Evolutionary conservation across 148 eudicot genomes (phyloP).

Genomic region (Fagopyrum esculentum): DNA sequence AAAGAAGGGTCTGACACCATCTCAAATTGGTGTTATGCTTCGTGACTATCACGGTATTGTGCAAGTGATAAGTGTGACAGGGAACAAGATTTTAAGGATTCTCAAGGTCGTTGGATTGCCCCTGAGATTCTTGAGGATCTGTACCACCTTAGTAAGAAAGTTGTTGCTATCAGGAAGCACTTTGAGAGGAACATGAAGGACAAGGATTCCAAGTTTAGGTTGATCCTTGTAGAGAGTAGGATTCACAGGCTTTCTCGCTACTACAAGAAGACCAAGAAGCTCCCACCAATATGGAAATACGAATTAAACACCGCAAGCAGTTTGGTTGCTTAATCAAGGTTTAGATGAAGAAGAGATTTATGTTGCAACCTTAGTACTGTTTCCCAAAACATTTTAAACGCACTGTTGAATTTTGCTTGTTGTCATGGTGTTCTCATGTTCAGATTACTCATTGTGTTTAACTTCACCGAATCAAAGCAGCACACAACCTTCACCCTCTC

Average conservation of each 20-base stretch:
- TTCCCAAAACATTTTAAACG: too few species aligned
- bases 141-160: slow-evolving; percentile 38
- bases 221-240: slow-evolving; percentile 37
- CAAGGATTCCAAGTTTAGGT: slow-evolving; percentile 37
- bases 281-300: slow-evolving; percentile 39
- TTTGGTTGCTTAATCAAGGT: slow-evolving; percentile 10
- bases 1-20: slow-evolving; percentile 20
- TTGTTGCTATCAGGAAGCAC: slow-evolving; percentile 35
- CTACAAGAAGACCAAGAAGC: slow-evolving; percentile 45
- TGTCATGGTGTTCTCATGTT: too few species aligned
- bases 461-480: too few species aligned
- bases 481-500: too few species aligned
- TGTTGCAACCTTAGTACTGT: too few species aligned
- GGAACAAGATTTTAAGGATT: slow-evolving; percentile 21
- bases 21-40: slow-evolving; percentile 19
- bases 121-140: slow-evolving; percentile 41
- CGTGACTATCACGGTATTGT: slow-evolving; percentile 21
- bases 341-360: too few species aligned
- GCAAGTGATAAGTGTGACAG: slow-evolving; percentile 16
- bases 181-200: slow-evolving; percentile 40
- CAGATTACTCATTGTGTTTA: too few species aligned
- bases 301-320: slow-evolving; percentile 44
- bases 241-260: slow-evolving; percentile 35
- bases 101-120: slow-evolving; percentile 39
- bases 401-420: too few species aligned